phyloP scores from a whole-genome alignment of 306 rosid genomes.

The Morella rubra region DNA sequence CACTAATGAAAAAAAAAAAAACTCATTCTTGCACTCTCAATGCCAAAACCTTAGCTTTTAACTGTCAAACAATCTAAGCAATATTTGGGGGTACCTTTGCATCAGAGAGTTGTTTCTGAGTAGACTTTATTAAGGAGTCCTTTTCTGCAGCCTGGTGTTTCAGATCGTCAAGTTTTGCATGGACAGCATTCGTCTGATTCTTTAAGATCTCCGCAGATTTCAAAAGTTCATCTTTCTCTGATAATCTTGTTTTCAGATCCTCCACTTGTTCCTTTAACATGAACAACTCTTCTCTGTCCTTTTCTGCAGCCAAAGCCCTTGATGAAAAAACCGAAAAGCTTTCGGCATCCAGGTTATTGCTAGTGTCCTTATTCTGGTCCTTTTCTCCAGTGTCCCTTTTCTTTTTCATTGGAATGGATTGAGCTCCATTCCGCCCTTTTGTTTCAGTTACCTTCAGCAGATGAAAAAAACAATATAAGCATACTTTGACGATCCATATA shows the following conservation, averaged over 20 bases:
- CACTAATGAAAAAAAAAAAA: neutral
- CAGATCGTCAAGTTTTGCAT: slow-evolving; percentile 55
- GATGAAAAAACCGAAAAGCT: slow-evolving; percentile 56
- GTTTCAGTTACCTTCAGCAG: slow-evolving; percentile 46
- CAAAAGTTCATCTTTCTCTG: slow-evolving; percentile 73
- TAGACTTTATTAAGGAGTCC: slow-evolving; percentile 60
- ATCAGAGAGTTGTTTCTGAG: slow-evolving; percentile 74
- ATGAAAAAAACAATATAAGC: slow-evolving; percentile 17
- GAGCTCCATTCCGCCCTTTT: slow-evolving; percentile 59
- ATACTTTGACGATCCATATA: neutral
- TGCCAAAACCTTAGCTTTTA: neutral
- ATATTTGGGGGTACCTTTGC: slow-evolving; percentile 56
- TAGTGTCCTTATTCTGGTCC: slow-evolving; percentile 47
- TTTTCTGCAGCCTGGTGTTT: slow-evolving; percentile 66
- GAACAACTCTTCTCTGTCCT: slow-evolving; percentile 68
- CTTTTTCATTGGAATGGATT: slow-evolving; percentile 64
- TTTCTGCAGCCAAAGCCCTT: slow-evolving; percentile 54
- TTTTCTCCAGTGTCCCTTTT: slow-evolving; percentile 62
- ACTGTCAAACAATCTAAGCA: neutral
- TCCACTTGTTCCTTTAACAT: slow-evolving; percentile 69
- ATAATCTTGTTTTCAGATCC: slow-evolving; percentile 62
- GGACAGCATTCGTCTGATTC: slow-evolving; percentile 54
- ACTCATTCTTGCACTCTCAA: neutral
- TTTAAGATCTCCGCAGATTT: slow-evolving; percentile 67
- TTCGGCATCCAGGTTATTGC: slow-evolving; percentile 47